Conservation (phyloP, 2,329 filamentous ascomycete genomes). For the Leptographium lundbergii region DNA sequence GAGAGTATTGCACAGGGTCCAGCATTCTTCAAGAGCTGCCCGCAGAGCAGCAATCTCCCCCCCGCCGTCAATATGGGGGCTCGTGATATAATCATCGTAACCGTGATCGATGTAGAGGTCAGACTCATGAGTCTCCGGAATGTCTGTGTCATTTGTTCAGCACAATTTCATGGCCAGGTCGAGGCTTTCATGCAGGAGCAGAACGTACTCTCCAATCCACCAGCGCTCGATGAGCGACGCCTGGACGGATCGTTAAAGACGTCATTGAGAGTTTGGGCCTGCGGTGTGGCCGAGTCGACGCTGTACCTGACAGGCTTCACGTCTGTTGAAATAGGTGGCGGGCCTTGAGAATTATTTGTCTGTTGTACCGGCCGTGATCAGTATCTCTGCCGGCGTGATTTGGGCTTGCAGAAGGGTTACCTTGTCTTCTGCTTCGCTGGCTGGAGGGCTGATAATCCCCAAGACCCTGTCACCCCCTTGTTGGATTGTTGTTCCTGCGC, state of each 20-base stretch:
- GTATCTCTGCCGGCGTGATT: background rate
- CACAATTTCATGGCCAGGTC: background rate
- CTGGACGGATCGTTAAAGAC: slow-evolving; percentile 44
- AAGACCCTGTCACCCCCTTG: slow-evolving; percentile 14
- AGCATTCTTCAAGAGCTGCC: slow-evolving; percentile 73
- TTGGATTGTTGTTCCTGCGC: background rate
- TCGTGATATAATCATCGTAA: slow-evolving; percentile 33
- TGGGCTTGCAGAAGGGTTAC: slow-evolving; percentile 14
- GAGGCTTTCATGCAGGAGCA: no score
- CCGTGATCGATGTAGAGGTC: slow-evolving; percentile 35
- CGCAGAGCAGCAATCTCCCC: slow-evolving; percentile 56
- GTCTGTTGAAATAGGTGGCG: slow-evolving; percentile 64
- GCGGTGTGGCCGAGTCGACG: slow-evolving; percentile 60
- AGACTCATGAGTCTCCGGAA: slow-evolving; percentile 33
- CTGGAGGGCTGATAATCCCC: slow-evolving; percentile 22
- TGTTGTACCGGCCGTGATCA: background rate
- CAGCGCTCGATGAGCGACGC: slow-evolving; percentile 53
- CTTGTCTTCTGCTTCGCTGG: slow-evolving; percentile 23
- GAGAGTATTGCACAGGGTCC: slow-evolving; percentile 86
- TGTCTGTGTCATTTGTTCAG: slow-evolving; percentile 28
- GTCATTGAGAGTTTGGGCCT: slow-evolving; percentile 71
- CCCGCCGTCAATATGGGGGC: slow-evolving; percentile 27
- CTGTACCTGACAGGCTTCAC: slow-evolving; percentile 55
- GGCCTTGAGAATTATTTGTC: slow-evolving; percentile 22
- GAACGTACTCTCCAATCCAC: slow-evolving; percentile 61